A percentile compares a stretch with the other conserved stretches of the same genome.
Evolutionary conservation across 1,139 yeast species (phyloP).

Genomic region (Nakaseomyces kungkrabaensis): DNA sequence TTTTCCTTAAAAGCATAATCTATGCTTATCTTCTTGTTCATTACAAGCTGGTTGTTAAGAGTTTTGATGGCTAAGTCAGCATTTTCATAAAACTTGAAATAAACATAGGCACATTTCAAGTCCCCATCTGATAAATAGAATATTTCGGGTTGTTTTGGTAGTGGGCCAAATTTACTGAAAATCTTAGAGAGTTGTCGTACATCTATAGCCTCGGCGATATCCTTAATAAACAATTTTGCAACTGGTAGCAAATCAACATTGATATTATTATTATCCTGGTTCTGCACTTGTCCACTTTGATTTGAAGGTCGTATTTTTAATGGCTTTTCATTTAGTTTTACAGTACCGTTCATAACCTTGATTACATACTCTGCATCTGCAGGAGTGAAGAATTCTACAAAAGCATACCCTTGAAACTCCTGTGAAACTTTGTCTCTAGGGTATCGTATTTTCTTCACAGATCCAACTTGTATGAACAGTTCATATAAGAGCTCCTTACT

Average conservation of each 20-base stretch:
- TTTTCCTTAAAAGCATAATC: constrained; percentile 68
- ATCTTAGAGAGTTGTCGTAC: constrained; percentile 48
- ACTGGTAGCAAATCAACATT: constrained; percentile 43
- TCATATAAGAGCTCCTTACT: constrained; percentile 66
- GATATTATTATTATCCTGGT: constrained; percentile 11
- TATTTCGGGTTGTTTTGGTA: constrained; percentile 44
- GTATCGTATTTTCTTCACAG: constrained; percentile 56
- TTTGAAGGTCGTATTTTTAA: constrained; percentile 51
- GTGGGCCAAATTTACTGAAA: constrained; percentile 60
- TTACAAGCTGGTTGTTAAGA: constrained; percentile 59
- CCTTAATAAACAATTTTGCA: constrained; percentile 67
- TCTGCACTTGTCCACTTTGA: constrained; percentile 17
- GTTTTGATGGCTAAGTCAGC: constrained; percentile 66
- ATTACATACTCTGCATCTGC: constrained; percentile 66
- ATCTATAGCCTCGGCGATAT: constrained; percentile 62
- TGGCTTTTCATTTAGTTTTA: constrained; percentile 54
- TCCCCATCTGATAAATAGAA: constrained; percentile 45
- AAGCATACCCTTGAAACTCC: constrained; percentile 80
- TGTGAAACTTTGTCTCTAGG: constrained; percentile 71
- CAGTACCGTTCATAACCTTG: constrained; percentile 40
- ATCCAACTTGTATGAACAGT: constrained; percentile 77
- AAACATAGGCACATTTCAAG: constrained; percentile 51
- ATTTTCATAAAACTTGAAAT: constrained; percentile 51
- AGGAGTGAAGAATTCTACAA: constrained; percentile 56
- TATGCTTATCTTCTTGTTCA: constrained; percentile 54